phyloP scores from a whole-genome alignment of 2,329 filamentous ascomycete species.

The Cordyceps cicadae region DNA sequence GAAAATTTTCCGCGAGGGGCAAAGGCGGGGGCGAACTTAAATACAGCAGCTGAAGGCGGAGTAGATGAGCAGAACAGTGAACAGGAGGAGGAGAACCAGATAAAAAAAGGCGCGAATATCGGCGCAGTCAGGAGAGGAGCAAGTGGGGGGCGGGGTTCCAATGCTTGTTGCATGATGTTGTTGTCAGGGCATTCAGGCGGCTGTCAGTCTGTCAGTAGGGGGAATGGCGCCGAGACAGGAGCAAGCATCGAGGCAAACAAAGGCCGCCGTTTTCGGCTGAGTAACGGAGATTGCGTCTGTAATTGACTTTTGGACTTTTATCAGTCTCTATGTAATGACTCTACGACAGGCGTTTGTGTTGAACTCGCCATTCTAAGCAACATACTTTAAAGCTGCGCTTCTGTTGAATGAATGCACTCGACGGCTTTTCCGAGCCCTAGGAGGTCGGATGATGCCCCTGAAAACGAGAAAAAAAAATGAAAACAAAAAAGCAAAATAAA shows the following conservation, averaged over 20 bases:
- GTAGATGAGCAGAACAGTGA: conserved; percentile 10
- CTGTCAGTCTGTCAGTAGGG: too few species aligned
- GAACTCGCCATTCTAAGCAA: neutral
- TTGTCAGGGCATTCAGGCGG: too few species aligned
- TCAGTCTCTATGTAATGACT: neutral
- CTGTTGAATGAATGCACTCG: too few species aligned
- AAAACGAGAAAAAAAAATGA: too few species aligned
- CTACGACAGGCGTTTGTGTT: neutral
- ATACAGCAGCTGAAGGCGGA: conserved; percentile 7
- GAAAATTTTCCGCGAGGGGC: neutral
- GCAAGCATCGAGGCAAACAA: neutral
- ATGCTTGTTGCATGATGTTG: too few species aligned
- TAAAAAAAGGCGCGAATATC: neutral
- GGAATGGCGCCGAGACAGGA: neutral
- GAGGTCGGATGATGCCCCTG: too few species aligned
- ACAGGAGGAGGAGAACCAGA: neutral
- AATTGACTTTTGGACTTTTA: neutral
- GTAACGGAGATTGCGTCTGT: neutral
- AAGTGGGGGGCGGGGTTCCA: too few species aligned
- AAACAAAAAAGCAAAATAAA: neutral
- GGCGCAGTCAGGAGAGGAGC: neutral
- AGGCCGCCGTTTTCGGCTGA: neutral
- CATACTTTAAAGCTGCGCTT: too few species aligned
- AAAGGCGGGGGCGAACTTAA: conserved; percentile 5
- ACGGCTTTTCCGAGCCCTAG: too few species aligned